Base-by-base conservation (phyloP, 805 yeast species). In the Kodamaea sagamina region DNA sequence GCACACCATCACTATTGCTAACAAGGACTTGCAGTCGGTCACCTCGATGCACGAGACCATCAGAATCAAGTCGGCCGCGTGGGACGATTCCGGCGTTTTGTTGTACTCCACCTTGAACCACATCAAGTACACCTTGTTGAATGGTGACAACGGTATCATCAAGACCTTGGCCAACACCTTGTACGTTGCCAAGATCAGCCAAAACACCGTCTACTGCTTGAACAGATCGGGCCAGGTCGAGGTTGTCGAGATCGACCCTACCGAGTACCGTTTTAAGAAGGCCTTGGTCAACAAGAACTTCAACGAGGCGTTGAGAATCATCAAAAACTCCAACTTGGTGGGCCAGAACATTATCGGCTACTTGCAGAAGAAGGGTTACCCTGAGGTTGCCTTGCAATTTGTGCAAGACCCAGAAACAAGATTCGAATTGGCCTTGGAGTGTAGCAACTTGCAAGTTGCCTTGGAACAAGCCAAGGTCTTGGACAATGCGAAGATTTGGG, bases 311-410 rank as follows among this genome's bases (percentile, higher is more conserved):
- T 75, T 90, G 52, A 79, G 96, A 53, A 81, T 93, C 53, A 93
- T 93, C 65, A 83, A 81, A 59, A 81, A 78, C 46, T 90, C 98
- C 16, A 89, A 87, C 58, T 76, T 93, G 59, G 99, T 93, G 41
- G 99, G 99, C 51, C 97, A 95, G 71, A 89, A 90, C 63, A 93
- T 93, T 60, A 90, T 93, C 62, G 93, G 95, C 3, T 93, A 92
- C 63, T 76, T 93, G 58, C 96, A 93, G 64, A 85, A 90, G 71
- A 81, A 88, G 60, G 99, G 99, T 2, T 92, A 85, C 62, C 98
- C 99, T 19, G 99, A 93, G 67, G 83, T 93, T 64, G 99, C 99
- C 2, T 75, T 93, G 49, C 97, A 92, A 65, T 95, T 93, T 60
- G 99, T 93, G 42, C 86, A 89, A 67, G 99, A 93, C 62, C 85